These are phyloP conservation scores for Coemansia asiatica DNA, from an alignment of 192 early-diverging fungal genomes.

Conservation along the genomic window DNA sequence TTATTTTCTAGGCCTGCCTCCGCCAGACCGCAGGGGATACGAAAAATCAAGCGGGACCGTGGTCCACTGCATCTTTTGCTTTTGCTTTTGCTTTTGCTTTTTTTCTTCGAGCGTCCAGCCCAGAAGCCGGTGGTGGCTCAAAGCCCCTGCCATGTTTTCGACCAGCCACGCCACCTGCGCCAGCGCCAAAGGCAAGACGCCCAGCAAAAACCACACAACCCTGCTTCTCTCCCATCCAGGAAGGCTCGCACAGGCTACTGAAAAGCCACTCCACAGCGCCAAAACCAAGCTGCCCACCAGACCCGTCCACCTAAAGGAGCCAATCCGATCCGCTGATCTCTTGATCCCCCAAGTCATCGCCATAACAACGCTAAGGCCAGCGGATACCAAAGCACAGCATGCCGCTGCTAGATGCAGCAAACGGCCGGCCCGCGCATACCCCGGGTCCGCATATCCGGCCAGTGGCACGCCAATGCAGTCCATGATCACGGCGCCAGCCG, in stretches of 20 bases:
- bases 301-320: background rate
- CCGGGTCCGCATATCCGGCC: background rate
- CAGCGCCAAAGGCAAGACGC: conserved; percentile 31
- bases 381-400: conserved; percentile 8
- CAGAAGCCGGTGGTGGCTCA: background rate
- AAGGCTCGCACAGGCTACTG: conserved; percentile 20
- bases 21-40: conserved; percentile 1
- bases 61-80: background rate
- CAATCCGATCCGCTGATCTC: background rate
- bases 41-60: background rate
- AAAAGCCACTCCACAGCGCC: conserved; percentile 27
- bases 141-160: conserved; percentile 16
- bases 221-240: conserved; percentile 11
- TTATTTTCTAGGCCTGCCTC: background rate
- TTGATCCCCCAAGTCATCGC: background rate
- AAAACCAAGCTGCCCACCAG: conserved; percentile 3
- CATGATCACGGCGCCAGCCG: conserved; percentile 9
- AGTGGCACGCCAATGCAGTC: conserved; percentile 25
- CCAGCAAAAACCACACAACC: conserved; percentile 37
- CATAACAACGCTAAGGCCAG: conserved; percentile 23
- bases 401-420: conserved; percentile 14
- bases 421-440: conserved; percentile 18
- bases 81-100: too few relatives aligned
- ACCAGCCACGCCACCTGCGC: conserved; percentile 31
- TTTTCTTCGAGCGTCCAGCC: background rate